Conservation (phyloP, 2,329 filamentous ascomycete genomes). For the Dothideomycetidae sp. region DNA sequence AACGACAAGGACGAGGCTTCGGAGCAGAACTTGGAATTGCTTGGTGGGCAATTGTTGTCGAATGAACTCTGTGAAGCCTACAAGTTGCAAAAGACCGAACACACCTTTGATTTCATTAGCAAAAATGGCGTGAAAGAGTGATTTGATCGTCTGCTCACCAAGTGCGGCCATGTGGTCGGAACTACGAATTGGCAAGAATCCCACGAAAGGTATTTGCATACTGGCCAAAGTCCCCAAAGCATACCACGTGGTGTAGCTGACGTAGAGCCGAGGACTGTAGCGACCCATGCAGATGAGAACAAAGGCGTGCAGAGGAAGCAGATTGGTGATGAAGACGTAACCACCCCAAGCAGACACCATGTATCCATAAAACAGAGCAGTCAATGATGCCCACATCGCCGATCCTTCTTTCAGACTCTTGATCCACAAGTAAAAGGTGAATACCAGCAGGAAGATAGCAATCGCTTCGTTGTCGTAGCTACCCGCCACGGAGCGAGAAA, state of each 20-base stretch:
- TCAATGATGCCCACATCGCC: conserved; percentile 88
- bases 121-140: too few relatives aligned
- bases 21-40: conserved; percentile 85
- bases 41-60: conserved; percentile 76
- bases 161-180: conserved; percentile 98
- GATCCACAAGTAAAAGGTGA: conserved; percentile 98
- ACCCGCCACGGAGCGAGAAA: conserved; percentile 91
- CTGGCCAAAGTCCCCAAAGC: conserved; percentile 87
- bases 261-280: conserved; percentile 86
- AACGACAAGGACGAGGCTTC: conserved; percentile 56
- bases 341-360: conserved; percentile 99
- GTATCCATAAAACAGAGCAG: conserved; percentile 95
- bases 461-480: conserved; percentile 99
- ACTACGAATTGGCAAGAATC: conserved; percentile 88
- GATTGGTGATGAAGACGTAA: conserved; percentile 97
- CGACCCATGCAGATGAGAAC: conserved; percentile 93
- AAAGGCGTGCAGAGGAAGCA: conserved; percentile 87
- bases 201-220: conserved; percentile 99
- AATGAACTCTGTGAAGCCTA: conserved; percentile 83
- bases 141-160: too few relatives aligned
- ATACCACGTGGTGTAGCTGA: conserved; percentile 97
- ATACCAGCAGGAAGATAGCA: conserved; percentile 94
- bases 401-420: conserved; percentile 95
- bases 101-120: too few relatives aligned
- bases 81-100: conserved; percentile 87